Base-by-base conservation (phyloP, 768 basidiomycete species). In the Suillus hirtellus region DNA sequence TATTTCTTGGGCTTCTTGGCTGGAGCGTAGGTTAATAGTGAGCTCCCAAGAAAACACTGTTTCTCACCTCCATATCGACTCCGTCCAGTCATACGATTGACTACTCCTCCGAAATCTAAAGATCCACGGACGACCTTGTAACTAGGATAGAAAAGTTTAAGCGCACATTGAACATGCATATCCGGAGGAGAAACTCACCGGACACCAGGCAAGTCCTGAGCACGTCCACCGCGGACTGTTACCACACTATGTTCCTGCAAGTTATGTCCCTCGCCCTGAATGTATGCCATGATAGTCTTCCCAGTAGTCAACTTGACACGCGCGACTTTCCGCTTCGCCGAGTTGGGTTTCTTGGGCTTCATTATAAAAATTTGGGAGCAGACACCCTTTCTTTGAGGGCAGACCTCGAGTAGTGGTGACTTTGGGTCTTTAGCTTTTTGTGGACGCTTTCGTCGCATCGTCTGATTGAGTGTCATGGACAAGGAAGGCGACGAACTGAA, bases 231-330 rank as follows among this genome's bases (percentile, higher is more conserved):
- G 70, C 96, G 81, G n/a, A 99, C 86, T 50, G 98, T 76, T 1
- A 99, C 95, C 4, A 99, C 96, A 76, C 90, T 91, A 71, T 99
- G 97, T 74, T 99, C 97, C 78, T 99, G 97, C 70, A 99, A 76
- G 72, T 97, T 98, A 75, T 99, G 96, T 0, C 97, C 97, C 73
- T 99, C 97, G 69, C 97, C 97, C 52, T 90, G 92, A 63, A 99
- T 94, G 75, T 98, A 99, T 17, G 95, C 95, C 81, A 91, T 91
- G 66, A 95, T 83, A 49, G 88, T 89, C 75, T 91, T 89, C 58
- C 97, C 97, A 14, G 89, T 95, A 24, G 89, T 85, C 62, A 99
- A 81, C 79, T 96, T 96, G 68, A 99, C 89, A 70, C 93, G 85
- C 50, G 95, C 95, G 62, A 99, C 93, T 80, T 98, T 99, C 65